phyloP scores from a whole-genome alignment of 2,329 filamentous ascomycete species.

The Calonectria fujianensis region DNA sequence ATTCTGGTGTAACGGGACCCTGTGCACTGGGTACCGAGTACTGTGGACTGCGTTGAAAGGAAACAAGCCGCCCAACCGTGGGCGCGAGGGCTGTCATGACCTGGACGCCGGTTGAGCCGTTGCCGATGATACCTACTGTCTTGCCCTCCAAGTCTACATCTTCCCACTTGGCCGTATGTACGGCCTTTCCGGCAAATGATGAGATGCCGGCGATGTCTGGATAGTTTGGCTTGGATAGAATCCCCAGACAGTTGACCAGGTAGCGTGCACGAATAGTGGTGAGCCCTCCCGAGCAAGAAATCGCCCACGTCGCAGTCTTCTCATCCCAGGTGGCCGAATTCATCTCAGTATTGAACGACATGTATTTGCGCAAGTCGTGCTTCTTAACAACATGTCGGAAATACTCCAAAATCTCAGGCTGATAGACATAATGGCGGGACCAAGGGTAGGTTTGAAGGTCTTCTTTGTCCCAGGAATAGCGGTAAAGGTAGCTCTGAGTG shows the following conservation, averaged over 20 bases:
- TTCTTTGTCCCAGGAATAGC: slow-evolving; percentile 42
- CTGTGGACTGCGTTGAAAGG: slow-evolving; percentile 45
- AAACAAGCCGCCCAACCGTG: slow-evolving; percentile 41
- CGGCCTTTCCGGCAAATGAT: slow-evolving; percentile 58
- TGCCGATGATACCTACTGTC: slow-evolving; percentile 36
- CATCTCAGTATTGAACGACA: slow-evolving; percentile 63
- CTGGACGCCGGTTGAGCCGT: slow-evolving; percentile 42
- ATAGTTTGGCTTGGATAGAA: slow-evolving; percentile 28
- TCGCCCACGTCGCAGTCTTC: slow-evolving; percentile 51
- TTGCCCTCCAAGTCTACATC: slow-evolving; percentile 14
- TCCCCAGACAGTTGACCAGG: slow-evolving; percentile 18
- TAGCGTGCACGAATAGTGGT: not conserved
- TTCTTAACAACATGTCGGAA: slow-evolving; percentile 36
- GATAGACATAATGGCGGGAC: slow-evolving; percentile 39
- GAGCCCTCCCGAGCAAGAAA: slow-evolving; percentile 49
- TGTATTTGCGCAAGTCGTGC: slow-evolving; percentile 56
- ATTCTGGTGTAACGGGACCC: slow-evolving; percentile 26
- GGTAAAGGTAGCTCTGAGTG: slow-evolving; percentile 39
- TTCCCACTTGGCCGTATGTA: slow-evolving; percentile 63
- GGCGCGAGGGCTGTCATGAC: slow-evolving; percentile 40
- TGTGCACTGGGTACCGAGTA: slow-evolving; percentile 41
- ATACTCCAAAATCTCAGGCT: slow-evolving; percentile 41
- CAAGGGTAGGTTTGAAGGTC: slow-evolving; percentile 39
- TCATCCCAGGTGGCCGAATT: slow-evolving; percentile 59
- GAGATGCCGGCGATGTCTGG: slow-evolving; percentile 18